phyloP scores from a whole-genome alignment of 2,329 filamentous ascomycete genomes.

The Microthyrium microscopicum region DNA sequence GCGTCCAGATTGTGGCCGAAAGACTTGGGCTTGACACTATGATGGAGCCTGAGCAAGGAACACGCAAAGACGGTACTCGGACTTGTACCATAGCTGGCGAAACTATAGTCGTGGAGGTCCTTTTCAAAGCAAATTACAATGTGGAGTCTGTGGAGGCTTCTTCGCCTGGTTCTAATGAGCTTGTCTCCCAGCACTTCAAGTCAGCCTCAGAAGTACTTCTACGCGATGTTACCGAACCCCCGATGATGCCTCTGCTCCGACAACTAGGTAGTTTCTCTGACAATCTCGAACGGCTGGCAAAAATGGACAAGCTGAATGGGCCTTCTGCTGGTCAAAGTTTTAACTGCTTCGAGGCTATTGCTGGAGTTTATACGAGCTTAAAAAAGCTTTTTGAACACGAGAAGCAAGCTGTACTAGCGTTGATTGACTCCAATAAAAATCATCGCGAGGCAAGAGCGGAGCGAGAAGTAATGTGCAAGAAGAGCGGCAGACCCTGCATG shows the following conservation, averaged over 20 bases:
- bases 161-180: constrained; percentile 43
- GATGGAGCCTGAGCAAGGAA: constrained; percentile 6
- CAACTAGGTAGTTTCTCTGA: constrained; percentile 51
- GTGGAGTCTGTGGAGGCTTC: constrained; percentile 44
- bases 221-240: constrained; percentile 43
- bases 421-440: constrained; percentile 14
- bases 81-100: constrained; percentile 21
- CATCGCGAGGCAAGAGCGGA: constrained; percentile 30
- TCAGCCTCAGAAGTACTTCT: constrained; percentile 50
- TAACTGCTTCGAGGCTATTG: constrained; percentile 63
- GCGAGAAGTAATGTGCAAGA: constrained; percentile 48
- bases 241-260: constrained; percentile 45
- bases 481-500: constrained; percentile 54
- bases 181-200: constrained; percentile 40
- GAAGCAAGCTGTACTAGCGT: constrained; percentile 14
- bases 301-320: constrained; percentile 54
- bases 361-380: constrained; percentile 55
- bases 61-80: constrained; percentile 12
- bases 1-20: constrained; percentile 53
- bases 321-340: constrained; percentile 35
- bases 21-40: constrained; percentile 42
- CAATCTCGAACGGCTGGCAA: constrained; percentile 54
- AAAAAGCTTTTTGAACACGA: constrained; percentile 57
- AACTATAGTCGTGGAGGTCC: constrained; percentile 18
- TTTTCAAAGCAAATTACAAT: constrained; percentile 29